Percentiles rank a stretch among this genome's conserved stretches.
These are phyloP conservation scores for Salvia sclarea DNA, from an alignment of 305 asterid species.

Conservation along the genomic window DNA sequence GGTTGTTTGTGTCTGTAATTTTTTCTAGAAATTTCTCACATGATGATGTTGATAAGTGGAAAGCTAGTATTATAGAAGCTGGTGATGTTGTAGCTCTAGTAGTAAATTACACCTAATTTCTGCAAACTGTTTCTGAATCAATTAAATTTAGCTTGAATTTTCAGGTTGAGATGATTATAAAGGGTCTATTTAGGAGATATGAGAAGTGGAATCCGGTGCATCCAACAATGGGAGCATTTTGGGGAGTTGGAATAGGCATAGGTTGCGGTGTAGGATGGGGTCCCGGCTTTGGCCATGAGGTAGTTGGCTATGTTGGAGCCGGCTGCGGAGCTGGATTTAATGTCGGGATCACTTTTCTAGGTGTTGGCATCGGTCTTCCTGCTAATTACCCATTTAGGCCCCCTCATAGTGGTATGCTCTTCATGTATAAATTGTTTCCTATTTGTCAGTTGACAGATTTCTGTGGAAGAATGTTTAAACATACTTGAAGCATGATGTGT, in stretches of 20 bases:
- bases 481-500: conserved; percentile 1
- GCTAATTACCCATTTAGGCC: conserved; percentile 49
- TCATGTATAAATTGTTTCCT: neutral
- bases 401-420: conserved; percentile 68
- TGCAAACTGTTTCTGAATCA: neutral
- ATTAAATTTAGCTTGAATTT: conserved; percentile 12
- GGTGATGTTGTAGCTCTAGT: neutral
- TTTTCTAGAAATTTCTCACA: neutral
- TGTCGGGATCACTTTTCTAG: conserved; percentile 75
- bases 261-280: conserved; percentile 99
- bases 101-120: neutral
- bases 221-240: conserved; percentile 85
- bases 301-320: conserved; percentile 82
- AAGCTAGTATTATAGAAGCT: neutral
- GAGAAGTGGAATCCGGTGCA: conserved; percentile 94
- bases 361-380: conserved; percentile 86
- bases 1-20: conserved; percentile 1
- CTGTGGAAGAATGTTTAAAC: neutral
- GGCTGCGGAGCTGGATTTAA: conserved; percentile 90
- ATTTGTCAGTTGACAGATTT: neutral
- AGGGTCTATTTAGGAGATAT: conserved; percentile 67
- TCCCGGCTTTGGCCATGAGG: conserved; percentile 97
- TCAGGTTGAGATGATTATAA: conserved; percentile 73
- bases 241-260: conserved; percentile 90
- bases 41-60: neutral